Evolutionary conservation across 768 basidiomycete genomes (phyloP).

Genomic region (Kwoniella shandongensis): DNA sequence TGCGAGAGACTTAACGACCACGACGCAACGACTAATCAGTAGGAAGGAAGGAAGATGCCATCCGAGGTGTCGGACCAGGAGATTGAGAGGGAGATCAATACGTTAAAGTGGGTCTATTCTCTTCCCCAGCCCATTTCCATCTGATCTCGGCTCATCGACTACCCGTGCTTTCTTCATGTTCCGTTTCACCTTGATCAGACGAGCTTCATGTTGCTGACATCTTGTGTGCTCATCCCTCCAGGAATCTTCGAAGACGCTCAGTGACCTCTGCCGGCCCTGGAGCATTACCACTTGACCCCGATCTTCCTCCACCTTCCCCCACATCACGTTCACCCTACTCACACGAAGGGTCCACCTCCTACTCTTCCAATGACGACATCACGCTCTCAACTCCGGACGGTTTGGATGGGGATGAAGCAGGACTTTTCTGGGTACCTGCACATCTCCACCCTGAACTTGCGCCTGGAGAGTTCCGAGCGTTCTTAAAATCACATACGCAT

Average conservation of each 20-base stretch:
- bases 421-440: conserved; percentile 98
- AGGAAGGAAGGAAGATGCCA: conserved; percentile 20
- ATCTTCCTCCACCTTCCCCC: conserved; percentile 75
- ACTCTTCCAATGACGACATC: conserved; percentile 43
- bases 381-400: conserved; percentile 45
- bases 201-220: background rate
- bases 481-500: conserved; percentile 88
- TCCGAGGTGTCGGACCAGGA: conserved; percentile 48
- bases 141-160: conserved; percentile 2
- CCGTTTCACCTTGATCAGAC: background rate
- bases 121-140: background rate
- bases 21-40: background rate
- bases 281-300: conserved; percentile 81
- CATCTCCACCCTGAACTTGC: conserved; percentile 95
- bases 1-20: too few species aligned
- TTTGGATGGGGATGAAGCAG: conserved; percentile 68
- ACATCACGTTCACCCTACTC: conserved; percentile 46
- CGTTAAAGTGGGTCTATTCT: conserved; percentile 42
- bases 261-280: conserved; percentile 72
- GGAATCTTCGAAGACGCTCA: conserved; percentile 69
- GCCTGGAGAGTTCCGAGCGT: conserved; percentile 89
- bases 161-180: background rate
- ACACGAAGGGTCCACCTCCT: conserved; percentile 25
- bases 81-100: conserved; percentile 50
- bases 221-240: too few species aligned